Evolutionary conservation across 192 early-diverging fungal species (phyloP).

Genomic region (Backusella morwellensis): DNA sequence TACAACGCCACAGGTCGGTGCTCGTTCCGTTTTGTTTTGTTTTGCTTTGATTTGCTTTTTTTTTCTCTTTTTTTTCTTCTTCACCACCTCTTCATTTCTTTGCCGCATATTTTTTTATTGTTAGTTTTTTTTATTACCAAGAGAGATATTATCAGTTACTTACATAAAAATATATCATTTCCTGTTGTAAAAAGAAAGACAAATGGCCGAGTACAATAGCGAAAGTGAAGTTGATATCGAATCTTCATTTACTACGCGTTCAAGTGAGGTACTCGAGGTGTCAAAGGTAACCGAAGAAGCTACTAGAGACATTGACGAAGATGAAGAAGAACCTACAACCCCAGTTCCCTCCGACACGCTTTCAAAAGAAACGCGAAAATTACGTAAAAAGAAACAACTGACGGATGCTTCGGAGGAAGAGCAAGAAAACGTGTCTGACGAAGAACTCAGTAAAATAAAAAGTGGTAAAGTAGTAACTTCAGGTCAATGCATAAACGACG

Average conservation of each 20-base stretch:
- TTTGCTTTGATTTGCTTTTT: not conserved
- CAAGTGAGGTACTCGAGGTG: not conserved
- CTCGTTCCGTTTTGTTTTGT: not conserved
- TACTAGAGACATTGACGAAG: not conserved
- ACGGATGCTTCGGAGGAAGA: not conserved
- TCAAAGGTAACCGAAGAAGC: not conserved
- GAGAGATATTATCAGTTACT: not conserved
- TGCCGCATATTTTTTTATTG: not conserved
- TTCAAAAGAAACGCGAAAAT: slow-evolving; percentile 29
- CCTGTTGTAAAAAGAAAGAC: not conserved
- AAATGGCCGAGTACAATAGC: not conserved
- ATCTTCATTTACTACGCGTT: not conserved
- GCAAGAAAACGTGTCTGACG: not conserved
- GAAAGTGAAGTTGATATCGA: slow-evolving; percentile 7
- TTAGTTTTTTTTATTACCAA: not conserved
- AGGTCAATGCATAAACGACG: not conserved
- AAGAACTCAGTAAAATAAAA: not conserved
- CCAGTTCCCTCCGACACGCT: not conserved
- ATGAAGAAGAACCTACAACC: not conserved
- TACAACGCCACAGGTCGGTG: not conserved
- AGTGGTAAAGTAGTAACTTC: not conserved
- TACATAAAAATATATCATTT: not conserved
- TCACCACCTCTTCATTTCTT: not conserved
- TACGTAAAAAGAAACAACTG: slow-evolving; percentile 26
- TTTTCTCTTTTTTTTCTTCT: not conserved